Conservation (phyloP, 2,329 filamentous ascomycete genomes). For the Aspergillus ibericus region DNA sequence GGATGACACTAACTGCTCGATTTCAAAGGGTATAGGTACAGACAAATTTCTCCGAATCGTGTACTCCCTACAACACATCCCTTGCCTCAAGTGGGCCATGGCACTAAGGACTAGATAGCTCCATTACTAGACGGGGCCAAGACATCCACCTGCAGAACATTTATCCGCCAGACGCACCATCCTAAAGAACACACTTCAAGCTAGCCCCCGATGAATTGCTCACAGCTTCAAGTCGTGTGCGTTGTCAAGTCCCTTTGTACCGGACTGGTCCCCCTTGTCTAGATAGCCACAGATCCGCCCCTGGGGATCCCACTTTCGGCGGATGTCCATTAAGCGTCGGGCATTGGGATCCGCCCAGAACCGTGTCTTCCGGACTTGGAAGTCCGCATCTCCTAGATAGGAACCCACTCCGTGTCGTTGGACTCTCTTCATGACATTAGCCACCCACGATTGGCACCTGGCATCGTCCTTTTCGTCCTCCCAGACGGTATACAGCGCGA, state of each 20-base stretch:
- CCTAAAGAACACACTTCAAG: not conserved
- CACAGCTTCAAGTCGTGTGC: conserved; percentile 34
- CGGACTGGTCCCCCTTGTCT: conserved; percentile 46
- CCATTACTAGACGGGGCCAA: not conserved
- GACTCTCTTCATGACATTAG: conserved; percentile 41
- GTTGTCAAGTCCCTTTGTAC: conserved; percentile 46
- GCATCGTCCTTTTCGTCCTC: conserved; percentile 49
- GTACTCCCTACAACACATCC: not conserved
- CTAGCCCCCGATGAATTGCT: not conserved
- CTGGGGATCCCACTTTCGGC: conserved; percentile 25
- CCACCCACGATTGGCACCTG: conserved; percentile 48
- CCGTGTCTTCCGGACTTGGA: conserved; percentile 47
- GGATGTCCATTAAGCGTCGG: conserved; percentile 44
- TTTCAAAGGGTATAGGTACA: not conserved
- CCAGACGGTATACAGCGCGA: conserved; percentile 56
- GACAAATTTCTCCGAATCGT: not conserved
- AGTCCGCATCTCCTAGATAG: conserved; percentile 59
- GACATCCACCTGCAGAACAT: not conserved
- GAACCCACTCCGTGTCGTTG: conserved; percentile 48
- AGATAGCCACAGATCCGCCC: conserved; percentile 45
- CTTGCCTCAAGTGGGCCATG: not conserved
- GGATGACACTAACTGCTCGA: not conserved
- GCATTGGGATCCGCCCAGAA: conserved; percentile 52
- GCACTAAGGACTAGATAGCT: not conserved
- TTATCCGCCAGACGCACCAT: not conserved